phyloP scores from a whole-genome alignment of 2,329 filamentous ascomycete species.

The Trichoderma sp. region DNA sequence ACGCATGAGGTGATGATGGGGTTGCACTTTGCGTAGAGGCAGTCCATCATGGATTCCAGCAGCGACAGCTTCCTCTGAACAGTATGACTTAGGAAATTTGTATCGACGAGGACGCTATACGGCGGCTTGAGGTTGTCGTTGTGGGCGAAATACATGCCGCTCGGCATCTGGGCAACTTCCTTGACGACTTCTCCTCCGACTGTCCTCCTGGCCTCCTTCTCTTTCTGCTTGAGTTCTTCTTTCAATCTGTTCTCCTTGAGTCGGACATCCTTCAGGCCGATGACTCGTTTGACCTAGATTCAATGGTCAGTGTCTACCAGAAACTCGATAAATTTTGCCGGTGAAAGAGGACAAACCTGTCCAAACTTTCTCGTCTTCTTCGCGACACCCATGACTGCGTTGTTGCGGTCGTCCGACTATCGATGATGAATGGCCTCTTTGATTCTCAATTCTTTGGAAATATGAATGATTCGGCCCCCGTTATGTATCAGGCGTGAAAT shows the following conservation, averaged over 20 bases:
- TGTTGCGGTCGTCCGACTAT: background rate
- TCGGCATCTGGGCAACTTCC: slow-evolving; percentile 78
- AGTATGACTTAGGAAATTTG: slow-evolving; percentile 88
- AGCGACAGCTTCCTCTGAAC: slow-evolving; percentile 88
- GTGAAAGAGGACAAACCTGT: slow-evolving; percentile 43
- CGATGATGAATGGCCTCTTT: slow-evolving; percentile 2
- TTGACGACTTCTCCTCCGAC: slow-evolving; percentile 62
- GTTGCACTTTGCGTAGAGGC: slow-evolving; percentile 85
- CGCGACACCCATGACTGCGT: slow-evolving; percentile 69
- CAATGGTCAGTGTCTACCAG: background rate
- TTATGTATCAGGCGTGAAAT: background rate
- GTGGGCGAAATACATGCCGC: slow-evolving; percentile 82
- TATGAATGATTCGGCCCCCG: background rate
- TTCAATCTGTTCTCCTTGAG: slow-evolving; percentile 78
- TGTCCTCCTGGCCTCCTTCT: slow-evolving; percentile 57
- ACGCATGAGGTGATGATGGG: slow-evolving; percentile 78
- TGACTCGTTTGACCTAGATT: slow-evolving; percentile 71
- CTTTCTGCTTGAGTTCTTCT: slow-evolving; percentile 55
- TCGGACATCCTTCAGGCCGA: slow-evolving; percentile 75
- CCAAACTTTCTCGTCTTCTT: slow-evolving; percentile 94
- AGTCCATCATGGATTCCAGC: slow-evolving; percentile 87
- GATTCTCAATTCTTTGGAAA: no score
- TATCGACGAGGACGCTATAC: slow-evolving; percentile 66
- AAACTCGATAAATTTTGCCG: slow-evolving; percentile 30
- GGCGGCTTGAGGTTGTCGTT: slow-evolving; percentile 78